Conservation (phyloP, 768 basidiomycete species). For the Suillus fuscotomentosus region DNA sequence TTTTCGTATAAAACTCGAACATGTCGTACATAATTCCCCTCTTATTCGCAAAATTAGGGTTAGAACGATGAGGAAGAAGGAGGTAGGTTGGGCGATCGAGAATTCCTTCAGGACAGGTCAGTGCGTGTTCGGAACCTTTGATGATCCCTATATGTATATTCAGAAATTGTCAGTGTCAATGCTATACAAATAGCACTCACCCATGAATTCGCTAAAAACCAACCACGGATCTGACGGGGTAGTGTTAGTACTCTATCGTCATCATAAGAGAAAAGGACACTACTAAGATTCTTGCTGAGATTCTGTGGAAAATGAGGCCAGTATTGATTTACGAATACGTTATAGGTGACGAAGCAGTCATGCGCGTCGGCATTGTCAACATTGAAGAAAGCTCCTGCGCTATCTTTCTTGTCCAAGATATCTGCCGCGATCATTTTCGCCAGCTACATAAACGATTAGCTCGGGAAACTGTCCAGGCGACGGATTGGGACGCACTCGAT, state of each 20-base stretch:
- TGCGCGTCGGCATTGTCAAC: slow-evolving; percentile 13
- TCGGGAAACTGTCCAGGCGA: neutral
- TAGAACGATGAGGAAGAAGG: slow-evolving; percentile 47
- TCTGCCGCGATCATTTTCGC: slow-evolving; percentile 27
- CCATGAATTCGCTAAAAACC: slow-evolving; percentile 66
- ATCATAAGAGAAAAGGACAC: slow-evolving; percentile 4
- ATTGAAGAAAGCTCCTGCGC: slow-evolving; percentile 21
- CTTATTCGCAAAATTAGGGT: slow-evolving; percentile 52
- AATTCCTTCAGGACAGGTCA: slow-evolving; percentile 33
- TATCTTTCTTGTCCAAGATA: slow-evolving; percentile 25
- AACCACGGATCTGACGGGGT: slow-evolving; percentile 49
- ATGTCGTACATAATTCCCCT: slow-evolving; percentile 49
- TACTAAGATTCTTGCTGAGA: slow-evolving; percentile 56
- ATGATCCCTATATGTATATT: slow-evolving; percentile 45
- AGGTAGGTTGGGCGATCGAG: slow-evolving; percentile 47
- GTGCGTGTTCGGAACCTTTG: slow-evolving; percentile 59
- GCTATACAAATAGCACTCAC: slow-evolving; percentile 30
- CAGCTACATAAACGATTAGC: slow-evolving; percentile 13
- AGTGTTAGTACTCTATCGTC: neutral
- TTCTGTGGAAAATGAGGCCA: slow-evolving; percentile 59
- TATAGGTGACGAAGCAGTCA: slow-evolving; percentile 40
- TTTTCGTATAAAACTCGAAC: slow-evolving; percentile 50
- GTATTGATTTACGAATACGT: slow-evolving; percentile 47
- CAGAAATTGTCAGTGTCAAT: neutral
- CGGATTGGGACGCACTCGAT: slow-evolving; percentile 41